Evolutionary conservation across 108 stramenopile species (phyloP).

Genomic region (Nitzschia sp.): DNA sequence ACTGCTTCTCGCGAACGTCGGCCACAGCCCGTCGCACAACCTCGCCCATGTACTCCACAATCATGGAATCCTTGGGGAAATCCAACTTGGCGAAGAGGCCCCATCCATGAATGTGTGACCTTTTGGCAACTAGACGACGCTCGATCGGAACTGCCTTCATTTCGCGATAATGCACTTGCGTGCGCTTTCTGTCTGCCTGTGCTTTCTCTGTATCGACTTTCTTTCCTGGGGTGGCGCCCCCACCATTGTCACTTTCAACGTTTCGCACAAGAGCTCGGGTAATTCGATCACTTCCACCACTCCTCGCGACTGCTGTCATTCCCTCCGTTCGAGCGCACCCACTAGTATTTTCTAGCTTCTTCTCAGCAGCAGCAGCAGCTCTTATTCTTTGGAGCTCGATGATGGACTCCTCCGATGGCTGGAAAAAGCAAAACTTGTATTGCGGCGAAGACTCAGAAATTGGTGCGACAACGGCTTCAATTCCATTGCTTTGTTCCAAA

Average conservation of each 20-base stretch:
- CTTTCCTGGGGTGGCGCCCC: conserved; percentile 17
- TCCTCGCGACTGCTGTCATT: conserved; percentile 46
- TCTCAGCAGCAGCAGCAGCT: conserved; percentile 61
- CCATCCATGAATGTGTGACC: conserved; percentile 90
- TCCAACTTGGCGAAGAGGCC: conserved; percentile 84
- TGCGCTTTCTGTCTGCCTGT: conserved; percentile 43
- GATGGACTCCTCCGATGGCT: conserved; percentile 48
- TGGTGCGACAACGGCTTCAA: conserved; percentile 58
- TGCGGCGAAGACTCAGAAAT: conserved; percentile 33
- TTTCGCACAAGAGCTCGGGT: conserved; percentile 66
- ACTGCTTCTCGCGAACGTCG: conserved; percentile 77
- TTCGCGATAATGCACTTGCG: conserved; percentile 48
- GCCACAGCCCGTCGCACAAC: conserved; percentile 66
- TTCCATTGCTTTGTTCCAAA: conserved; percentile 43
- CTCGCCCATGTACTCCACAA: conserved; percentile 80
- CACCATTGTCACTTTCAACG: conserved; percentile 43
- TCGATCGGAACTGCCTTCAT: conserved; percentile 66
- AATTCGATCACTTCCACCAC: conserved; percentile 62
- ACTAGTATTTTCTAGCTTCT: conserved; percentile 58
- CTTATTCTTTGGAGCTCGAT: conserved; percentile 58
- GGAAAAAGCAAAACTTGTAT: conserved; percentile 57
- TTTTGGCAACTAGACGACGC: conserved; percentile 56
- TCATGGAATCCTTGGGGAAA: conserved; percentile 64
- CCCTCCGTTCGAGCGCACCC: conserved; percentile 77
- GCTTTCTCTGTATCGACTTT: conserved; percentile 35